These are phyloP conservation scores for Lumnitzera littorea DNA, from an alignment of 345 rosid genomes.

Conservation along the genomic window DNA sequence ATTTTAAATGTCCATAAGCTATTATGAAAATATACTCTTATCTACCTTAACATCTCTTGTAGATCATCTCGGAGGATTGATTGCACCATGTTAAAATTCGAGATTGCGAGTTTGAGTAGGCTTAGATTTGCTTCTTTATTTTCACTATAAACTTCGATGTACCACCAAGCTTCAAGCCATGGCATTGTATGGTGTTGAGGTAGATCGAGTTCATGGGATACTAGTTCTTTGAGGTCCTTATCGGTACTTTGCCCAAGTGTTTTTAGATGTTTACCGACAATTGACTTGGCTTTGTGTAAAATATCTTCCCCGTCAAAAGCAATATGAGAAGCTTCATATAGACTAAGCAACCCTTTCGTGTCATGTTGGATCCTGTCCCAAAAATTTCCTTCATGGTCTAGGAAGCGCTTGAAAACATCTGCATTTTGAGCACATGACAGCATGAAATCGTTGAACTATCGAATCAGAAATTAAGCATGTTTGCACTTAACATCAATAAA, in stretches of 20 bases:
- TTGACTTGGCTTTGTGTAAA: constrained; percentile 15
- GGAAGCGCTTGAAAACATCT: constrained; percentile 27
- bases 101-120: constrained; percentile 33
- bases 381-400: constrained; percentile 16
- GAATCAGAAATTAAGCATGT: too few relatives aligned
- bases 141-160: constrained; percentile 18
- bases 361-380: constrained; percentile 4
- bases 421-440: background rate
- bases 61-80: constrained; percentile 27
- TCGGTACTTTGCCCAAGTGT: background rate
- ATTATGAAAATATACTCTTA: background rate
- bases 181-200: constrained; percentile 24
- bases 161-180: constrained; percentile 29
- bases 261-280: constrained; percentile 15
- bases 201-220: constrained; percentile 27
- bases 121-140: background rate
- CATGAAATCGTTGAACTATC: too few relatives aligned
- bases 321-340: constrained; percentile 37
- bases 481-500: too few relatives aligned
- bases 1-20: background rate
- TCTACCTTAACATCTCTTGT: constrained; percentile 21
- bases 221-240: constrained; percentile 4
- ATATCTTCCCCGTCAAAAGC: constrained; percentile 28
- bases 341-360: constrained; percentile 23
- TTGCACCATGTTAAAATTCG: constrained; percentile 36